Evolutionary conservation across 306 rosid species (phyloP), one percentile per base, ranked within the genome.

Genomic region (Medicago ruthenica): DNA sequence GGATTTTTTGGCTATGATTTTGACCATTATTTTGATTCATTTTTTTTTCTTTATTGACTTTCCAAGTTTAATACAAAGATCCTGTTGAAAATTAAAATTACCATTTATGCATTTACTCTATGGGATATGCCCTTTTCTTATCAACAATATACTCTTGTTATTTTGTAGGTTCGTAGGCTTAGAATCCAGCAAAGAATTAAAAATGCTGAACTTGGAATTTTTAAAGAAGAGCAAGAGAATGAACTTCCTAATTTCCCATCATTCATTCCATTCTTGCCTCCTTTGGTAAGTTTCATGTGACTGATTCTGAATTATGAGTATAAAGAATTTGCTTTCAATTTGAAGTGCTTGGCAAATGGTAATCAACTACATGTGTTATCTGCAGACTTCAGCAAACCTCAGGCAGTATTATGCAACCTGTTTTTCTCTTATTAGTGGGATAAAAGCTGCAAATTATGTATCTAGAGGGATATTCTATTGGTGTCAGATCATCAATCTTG

Each of bases 211-310:
- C 88, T 90, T 60, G 97, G 97, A 66, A 77, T 80, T 75, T 70
- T 58, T 14, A 74, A 57, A 31, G 97, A 90, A 62, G 90, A 86
- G 86, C 93, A 58, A 80, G 98, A 95, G 77, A 88, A 86, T 64
- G 98, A 95, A 82, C 95, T 95, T 82, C 98, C 97, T 14, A 79
- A 88, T 74, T 92, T 95, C 71, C 98, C 97, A 70, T 95, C 98
- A 3, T 95, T 92, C 83, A 95, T 95, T 75, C 98, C 98, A 12
- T 95, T 95, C 84, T 89, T 95, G 91, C 98, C 98, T 81, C 98
- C 97, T 59, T 75, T 92, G 88, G 98, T 95, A 77, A 83, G 90
- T 60, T 82, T 85, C 68, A 66, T 80, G 31, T 67, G 44, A 40
- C 63, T 57, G 3, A 6, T 55, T 55, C 61, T 5, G 34, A 55